These are phyloP conservation scores for Tylopilus vinaceipallidus DNA, from an alignment of 768 basidiomycete genomes.

Conservation along the genomic window DNA sequence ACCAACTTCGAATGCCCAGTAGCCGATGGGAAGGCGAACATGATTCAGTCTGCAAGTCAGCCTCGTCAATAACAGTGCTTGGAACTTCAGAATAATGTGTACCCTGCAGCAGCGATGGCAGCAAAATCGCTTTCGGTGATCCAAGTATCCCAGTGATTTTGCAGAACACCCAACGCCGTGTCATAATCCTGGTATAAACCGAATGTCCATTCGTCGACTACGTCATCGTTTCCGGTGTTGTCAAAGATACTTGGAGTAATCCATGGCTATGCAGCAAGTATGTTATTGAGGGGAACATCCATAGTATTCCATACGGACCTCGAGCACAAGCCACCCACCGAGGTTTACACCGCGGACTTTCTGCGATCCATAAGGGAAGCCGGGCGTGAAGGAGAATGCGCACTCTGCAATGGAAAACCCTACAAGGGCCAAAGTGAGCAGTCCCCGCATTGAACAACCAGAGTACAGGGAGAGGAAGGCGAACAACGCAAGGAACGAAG, in stretches of 20 bases:
- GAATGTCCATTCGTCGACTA: slow-evolving; percentile 81
- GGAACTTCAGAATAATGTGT: slow-evolving; percentile 8
- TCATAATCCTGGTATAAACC: slow-evolving; percentile 54
- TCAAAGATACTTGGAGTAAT: slow-evolving; percentile 76
- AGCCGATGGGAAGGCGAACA: slow-evolving; percentile 83
- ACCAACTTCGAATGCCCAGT: slow-evolving; percentile 84
- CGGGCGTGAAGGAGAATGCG: slow-evolving; percentile 40
- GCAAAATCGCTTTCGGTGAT: slow-evolving; percentile 81
- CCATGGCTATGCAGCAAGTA: slow-evolving; percentile 61
- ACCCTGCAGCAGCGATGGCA: slow-evolving; percentile 76
- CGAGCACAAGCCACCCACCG: slow-evolving; percentile 62
- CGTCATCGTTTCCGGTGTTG: slow-evolving; percentile 47
- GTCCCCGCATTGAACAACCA: slow-evolving; percentile 28
- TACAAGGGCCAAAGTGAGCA: slow-evolving; percentile 22
- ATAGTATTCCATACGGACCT: slow-evolving; percentile 33
- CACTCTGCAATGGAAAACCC: slow-evolving; percentile 27
- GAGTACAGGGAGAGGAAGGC: slow-evolving; percentile 55
- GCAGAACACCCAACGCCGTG: slow-evolving; percentile 50
- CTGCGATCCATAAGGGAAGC: slow-evolving; percentile 70
- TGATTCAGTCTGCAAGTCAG: slow-evolving; percentile 63
- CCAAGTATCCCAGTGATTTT: slow-evolving; percentile 78
- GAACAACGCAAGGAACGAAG: neutral
- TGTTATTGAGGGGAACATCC: slow-evolving; percentile 28
- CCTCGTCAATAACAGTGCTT: neutral
- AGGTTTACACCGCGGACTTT: slow-evolving; percentile 84